These are phyloP conservation scores for Pontederia crassipes DNA, from an alignment of 176 grass and related monocot species.

Conservation along the genomic window DNA sequence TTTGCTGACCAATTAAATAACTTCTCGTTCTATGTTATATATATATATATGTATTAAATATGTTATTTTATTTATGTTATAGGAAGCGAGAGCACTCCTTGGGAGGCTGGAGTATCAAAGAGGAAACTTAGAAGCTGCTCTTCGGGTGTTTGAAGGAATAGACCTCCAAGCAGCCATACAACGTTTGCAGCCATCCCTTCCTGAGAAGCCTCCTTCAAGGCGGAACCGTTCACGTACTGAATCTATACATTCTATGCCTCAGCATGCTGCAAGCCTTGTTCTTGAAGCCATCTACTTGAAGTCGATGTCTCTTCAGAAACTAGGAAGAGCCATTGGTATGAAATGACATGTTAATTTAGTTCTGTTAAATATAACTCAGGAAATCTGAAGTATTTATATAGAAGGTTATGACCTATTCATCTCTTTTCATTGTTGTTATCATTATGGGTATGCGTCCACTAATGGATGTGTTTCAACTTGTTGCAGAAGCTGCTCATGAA, in stretches of 20 bases:
- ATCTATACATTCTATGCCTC: conserved; percentile 54
- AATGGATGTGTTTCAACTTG: not conserved
- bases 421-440: not conserved
- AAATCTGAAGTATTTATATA: too few species aligned
- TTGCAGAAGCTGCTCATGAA: conserved; percentile 80
- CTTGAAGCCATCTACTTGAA: conserved; percentile 98
- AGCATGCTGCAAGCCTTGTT: conserved; percentile 87
- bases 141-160: conserved; percentile 84
- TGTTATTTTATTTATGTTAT: conserved; percentile 12
- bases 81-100: conserved; percentile 92
- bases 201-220: conserved; percentile 49
- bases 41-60: too few species aligned
- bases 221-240: conserved; percentile 39
- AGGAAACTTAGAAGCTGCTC: conserved; percentile 86
- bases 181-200: conserved; percentile 64
- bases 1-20: conserved; percentile 10
- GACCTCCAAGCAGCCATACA: conserved; percentile 83
- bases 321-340: conserved; percentile 71
- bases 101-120: conserved; percentile 94
- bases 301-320: conserved; percentile 86
- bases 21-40: conserved; percentile 4
- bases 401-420: not conserved
- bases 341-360: conserved; percentile 7
- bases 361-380: not conserved
- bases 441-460: not conserved